phyloP scores from a whole-genome alignment of 495 filamentous ascomycete genomes.

The Neurospora discreta region DNA sequence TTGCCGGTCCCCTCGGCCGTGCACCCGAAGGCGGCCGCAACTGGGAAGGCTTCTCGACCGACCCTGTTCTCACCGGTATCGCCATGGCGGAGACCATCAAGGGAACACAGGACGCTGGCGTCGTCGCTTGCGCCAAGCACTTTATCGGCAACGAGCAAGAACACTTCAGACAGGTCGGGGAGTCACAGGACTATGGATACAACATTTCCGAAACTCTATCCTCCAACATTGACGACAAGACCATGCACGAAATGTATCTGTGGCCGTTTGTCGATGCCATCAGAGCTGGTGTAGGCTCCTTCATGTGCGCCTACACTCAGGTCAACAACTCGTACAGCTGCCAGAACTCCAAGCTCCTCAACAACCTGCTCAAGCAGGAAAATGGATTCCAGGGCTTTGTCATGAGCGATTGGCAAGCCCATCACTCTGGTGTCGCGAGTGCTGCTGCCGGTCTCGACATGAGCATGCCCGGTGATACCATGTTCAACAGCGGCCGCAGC shows the following conservation, averaged over 20 bases:
- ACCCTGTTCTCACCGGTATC: constrained; percentile 66
- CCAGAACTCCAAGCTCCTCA: constrained; percentile 69
- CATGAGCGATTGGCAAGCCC: constrained; percentile 83
- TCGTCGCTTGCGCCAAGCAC: constrained; percentile 77
- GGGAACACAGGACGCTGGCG: constrained; percentile 73
- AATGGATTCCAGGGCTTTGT: constrained; percentile 91
- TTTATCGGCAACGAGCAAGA: constrained; percentile 67
- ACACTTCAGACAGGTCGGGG: constrained; percentile 69
- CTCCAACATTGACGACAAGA: constrained; percentile 84
- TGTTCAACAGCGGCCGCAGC: constrained; percentile 58
- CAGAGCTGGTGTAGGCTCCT: constrained; percentile 55
- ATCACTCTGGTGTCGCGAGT: constrained; percentile 68
- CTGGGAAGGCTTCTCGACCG: constrained; percentile 74
- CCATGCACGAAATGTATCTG: constrained; percentile 89
- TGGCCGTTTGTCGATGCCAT: constrained; percentile 47
- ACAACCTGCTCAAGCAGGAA: constrained; percentile 81
- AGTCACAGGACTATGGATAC: constrained; percentile 50
- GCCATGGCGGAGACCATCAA: constrained; percentile 63
- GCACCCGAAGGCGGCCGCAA: constrained; percentile 72
- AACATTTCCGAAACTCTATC: constrained; percentile 56
- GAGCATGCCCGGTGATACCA: constrained; percentile 86
- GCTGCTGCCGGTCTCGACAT: constrained; percentile 86
- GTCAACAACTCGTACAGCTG: constrained; percentile 82
- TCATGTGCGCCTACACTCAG: constrained; percentile 95
- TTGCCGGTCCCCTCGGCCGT: constrained; percentile 75